Conservation (phyloP, 345 rosid species). For the Citrus maxima region DNA sequence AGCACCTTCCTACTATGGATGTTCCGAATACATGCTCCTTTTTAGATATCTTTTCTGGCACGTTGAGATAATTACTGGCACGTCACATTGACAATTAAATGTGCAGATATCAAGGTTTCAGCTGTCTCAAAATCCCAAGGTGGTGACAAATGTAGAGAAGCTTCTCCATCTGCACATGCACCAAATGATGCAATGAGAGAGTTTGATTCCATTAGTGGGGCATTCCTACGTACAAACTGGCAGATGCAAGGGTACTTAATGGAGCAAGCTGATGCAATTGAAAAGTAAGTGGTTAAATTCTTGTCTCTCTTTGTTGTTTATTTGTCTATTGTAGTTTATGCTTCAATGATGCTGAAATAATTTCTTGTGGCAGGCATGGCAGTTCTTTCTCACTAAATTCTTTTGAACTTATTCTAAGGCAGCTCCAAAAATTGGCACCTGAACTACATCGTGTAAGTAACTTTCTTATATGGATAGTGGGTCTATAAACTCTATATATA, state of each 20-base stretch:
- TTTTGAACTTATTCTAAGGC: constrained; percentile 60
- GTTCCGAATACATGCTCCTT: not conserved
- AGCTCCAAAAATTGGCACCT: constrained; percentile 84
- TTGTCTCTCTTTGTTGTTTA: constrained; percentile 1
- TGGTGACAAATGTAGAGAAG: constrained; percentile 39
- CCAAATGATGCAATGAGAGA: constrained; percentile 34
- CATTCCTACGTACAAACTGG: constrained; percentile 68
- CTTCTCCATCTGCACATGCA: constrained; percentile 32
- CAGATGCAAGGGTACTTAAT: constrained; percentile 87
- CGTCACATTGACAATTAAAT: constrained; percentile 16
- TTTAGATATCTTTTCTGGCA: not conserved
- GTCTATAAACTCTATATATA: not conserved
- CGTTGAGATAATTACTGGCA: not conserved
- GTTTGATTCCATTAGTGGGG: constrained; percentile 37
- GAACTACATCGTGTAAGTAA: constrained; percentile 87
- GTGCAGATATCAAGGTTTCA: constrained; percentile 58
- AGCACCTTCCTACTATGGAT: not conserved
- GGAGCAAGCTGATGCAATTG: constrained; percentile 86
- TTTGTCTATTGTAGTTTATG: constrained; percentile 1
- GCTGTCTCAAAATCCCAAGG: constrained; percentile 43
- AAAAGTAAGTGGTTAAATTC: constrained; percentile 46
- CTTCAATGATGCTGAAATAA: not conserved
- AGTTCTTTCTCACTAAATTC: constrained; percentile 64
- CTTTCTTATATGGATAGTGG: constrained; percentile 2
- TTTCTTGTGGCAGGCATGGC: constrained; percentile 58